Evolutionary conservation across 2,329 filamentous ascomycete genomes (phyloP), one percentile per base, ranked within the genome.

Genomic region (Beauveria medogensis): DNA sequence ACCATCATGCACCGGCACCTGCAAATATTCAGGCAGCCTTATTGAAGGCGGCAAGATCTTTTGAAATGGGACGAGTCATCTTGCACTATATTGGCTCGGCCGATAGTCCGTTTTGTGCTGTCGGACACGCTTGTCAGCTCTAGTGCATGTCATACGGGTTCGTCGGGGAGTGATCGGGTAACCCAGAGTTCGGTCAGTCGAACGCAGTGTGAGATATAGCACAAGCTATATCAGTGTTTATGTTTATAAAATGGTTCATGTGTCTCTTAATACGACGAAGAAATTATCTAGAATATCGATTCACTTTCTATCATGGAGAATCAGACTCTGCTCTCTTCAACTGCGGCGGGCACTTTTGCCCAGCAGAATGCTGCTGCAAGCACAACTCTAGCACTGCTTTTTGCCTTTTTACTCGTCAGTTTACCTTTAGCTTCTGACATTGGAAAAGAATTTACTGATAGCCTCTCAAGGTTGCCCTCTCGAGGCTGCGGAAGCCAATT

Each of bases 111-210:
- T 41, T 47, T 16, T n/a, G 7, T 26, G 16, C 24, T 6, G 4
- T 48, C 43, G 30, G 54, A 47, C 20, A 34, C 16, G 30, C 44
- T 22, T 16, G 34, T 34, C 55, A 30, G 30, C 44, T 55, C 52
- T 30, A 18, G 26, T 43, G 34, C 52, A 18, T 12, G n/a, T 37
- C 10, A 28, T 22, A 34, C 44, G 55, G 44, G 44, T 50, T 57
- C 46, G 22, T 57, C 55, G 46, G 55, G 55, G 55, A 57, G 55
- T 30, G 16, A 28, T 57, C 55, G 55, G 55, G 46, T 3, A 41
- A 26, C 8, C 10, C 28, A 22, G 12, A 12, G 6, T 7, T 26
- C 26, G 20, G 55, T 37, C 7, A 22, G 9, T 5, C 9, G 44
- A 26, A 12, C 26, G 14, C 6, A 56, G 22, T 3, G 34, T 47